Evolutionary conservation across 805 yeast species (phyloP).

Genomic region (Metschnikowia dekortorum): DNA sequence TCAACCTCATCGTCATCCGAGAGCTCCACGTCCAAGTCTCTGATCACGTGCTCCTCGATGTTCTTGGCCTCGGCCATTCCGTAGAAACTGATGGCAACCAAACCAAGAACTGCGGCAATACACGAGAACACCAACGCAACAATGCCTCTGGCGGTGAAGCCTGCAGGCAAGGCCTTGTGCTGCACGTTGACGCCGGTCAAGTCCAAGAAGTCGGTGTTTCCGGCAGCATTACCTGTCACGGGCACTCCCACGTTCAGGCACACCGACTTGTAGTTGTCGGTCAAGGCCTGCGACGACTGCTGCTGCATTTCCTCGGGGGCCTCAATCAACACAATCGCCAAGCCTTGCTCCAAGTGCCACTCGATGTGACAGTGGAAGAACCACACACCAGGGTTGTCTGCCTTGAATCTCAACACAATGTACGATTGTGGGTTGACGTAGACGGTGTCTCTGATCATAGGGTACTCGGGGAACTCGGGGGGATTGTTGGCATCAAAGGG

Average conservation of each 20-base stretch:
- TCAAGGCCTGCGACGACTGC: conserved; percentile 46
- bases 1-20: conserved; percentile 23
- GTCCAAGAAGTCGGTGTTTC: conserved; percentile 61
- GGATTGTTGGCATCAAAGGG: conserved; percentile 49
- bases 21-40: conserved; percentile 49
- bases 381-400: conserved; percentile 98
- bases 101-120: conserved; percentile 80
- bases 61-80: conserved; percentile 81
- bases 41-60: conserved; percentile 58
- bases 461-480: conserved; percentile 57
- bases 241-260: conserved; percentile 58
- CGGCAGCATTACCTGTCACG: conserved; percentile 85
- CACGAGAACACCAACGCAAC: conserved; percentile 91
- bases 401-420: conserved; percentile 80
- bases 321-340: conserved; percentile 76
- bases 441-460: conserved; percentile 80
- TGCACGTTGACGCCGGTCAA: conserved; percentile 75
- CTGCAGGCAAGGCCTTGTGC: conserved; percentile 62
- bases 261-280: conserved; percentile 54
- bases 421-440: conserved; percentile 81
- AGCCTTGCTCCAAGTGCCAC: conserved; percentile 96
- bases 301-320: conserved; percentile 70
- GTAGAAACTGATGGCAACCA: conserved; percentile 69
- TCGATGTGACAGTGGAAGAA: conserved; percentile 98
- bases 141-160: conserved; percentile 93